Conservation (phyloP, 2,329 filamentous ascomycete genomes). For the Periconia sp. region DNA sequence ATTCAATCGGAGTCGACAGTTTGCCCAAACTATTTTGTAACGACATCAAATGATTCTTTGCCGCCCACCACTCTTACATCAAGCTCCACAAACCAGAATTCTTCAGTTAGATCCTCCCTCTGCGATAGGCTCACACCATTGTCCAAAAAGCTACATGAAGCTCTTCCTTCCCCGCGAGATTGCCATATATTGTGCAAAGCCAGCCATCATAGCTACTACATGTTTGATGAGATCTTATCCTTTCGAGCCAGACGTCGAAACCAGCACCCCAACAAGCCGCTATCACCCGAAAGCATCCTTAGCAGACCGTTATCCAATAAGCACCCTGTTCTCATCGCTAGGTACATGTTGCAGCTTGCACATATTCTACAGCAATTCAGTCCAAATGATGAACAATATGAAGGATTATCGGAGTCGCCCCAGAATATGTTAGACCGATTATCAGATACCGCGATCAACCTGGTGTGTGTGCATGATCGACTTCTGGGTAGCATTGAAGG, state of each 20-base stretch:
- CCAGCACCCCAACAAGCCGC: constrained; percentile 7
- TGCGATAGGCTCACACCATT: constrained; percentile 5
- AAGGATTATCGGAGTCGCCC: constrained; percentile 24
- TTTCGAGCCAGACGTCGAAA: background rate
- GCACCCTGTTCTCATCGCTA: constrained; percentile 37
- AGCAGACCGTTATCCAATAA: constrained; percentile 6
- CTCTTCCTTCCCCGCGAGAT: constrained; percentile 15
- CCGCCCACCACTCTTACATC: too few species aligned
- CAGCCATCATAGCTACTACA: constrained; percentile 6
- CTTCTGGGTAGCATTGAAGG: constrained; percentile 41
- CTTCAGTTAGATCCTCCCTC: background rate
- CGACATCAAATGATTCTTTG: too few species aligned
- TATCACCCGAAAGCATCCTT: constrained; percentile 8
- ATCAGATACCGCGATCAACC: constrained; percentile 23
- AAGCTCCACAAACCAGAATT: too few species aligned
- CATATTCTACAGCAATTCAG: constrained; percentile 27
- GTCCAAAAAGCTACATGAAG: constrained; percentile 7
- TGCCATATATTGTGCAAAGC: constrained; percentile 12
- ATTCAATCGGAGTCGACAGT: too few species aligned
- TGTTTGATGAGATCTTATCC: constrained; percentile 12
- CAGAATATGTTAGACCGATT: constrained; percentile 28
- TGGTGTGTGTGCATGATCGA: constrained; percentile 41
- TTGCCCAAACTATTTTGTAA: too few species aligned
- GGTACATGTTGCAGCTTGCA: constrained; percentile 36
- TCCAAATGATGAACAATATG: constrained; percentile 5